These are phyloP conservation scores for Amylocarpus encephaloides DNA, from an alignment of 2,329 filamentous ascomycete species.

Conservation along the genomic window DNA sequence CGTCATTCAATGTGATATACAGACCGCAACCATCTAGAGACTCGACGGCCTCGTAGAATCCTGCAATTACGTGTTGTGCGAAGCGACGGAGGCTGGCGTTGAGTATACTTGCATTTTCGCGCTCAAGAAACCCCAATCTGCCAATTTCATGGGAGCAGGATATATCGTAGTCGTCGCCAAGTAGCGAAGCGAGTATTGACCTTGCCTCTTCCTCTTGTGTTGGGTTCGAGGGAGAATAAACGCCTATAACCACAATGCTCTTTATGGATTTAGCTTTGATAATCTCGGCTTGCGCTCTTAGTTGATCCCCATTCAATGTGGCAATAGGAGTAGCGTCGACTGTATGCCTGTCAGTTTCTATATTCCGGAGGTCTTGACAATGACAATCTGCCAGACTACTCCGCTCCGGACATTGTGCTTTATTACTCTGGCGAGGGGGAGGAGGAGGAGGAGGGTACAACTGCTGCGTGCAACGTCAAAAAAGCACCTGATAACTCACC, in stretches of 20 bases:
- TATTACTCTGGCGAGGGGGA: too few species aligned
- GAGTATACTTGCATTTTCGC: slow-evolving; percentile 59
- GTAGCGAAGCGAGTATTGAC: slow-evolving; percentile 36
- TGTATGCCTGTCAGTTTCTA: slow-evolving; percentile 1
- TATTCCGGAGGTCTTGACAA: too few species aligned
- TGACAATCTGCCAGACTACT: too few species aligned
- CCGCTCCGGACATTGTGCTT: too few species aligned
- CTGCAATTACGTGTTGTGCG: slow-evolving; percentile 48
- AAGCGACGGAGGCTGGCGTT: slow-evolving; percentile 57
- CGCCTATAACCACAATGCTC: slow-evolving; percentile 48
- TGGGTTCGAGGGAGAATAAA: slow-evolving; percentile 53
- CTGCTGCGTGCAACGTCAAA: neutral
- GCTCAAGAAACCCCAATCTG: slow-evolving; percentile 44
- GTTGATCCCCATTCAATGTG: slow-evolving; percentile 19
- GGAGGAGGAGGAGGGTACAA: too few species aligned
- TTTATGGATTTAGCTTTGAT: slow-evolving; percentile 32
- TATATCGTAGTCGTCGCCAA: slow-evolving; percentile 40
- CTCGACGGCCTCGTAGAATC: slow-evolving; percentile 47
- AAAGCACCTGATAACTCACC: slow-evolving; percentile 10
- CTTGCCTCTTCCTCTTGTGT: slow-evolving; percentile 46
- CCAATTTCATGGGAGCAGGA: slow-evolving; percentile 46
- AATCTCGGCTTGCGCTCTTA: slow-evolving; percentile 27
- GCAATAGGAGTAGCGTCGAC: slow-evolving; percentile 25
- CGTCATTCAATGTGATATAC: slow-evolving; percentile 59
- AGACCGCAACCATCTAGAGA: slow-evolving; percentile 40